Percentiles rank a stretch among this genome's conserved stretches.
These are phyloP conservation scores for Quercus robur DNA, from an alignment of 306 rosid genomes.

Conservation along the genomic window DNA sequence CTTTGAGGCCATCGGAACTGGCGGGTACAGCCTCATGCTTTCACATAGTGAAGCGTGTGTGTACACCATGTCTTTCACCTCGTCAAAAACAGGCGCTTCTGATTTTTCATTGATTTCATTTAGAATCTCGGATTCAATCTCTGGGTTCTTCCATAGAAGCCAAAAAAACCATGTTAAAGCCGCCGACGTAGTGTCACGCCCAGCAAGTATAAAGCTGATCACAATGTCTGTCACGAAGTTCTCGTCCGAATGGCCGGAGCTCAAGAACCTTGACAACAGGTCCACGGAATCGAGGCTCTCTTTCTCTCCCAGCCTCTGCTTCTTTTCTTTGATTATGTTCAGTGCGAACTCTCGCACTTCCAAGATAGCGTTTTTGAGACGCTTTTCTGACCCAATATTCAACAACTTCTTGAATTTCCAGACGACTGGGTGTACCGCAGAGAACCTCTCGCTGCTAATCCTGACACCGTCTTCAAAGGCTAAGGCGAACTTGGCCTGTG, in stretches of 20 bases:
- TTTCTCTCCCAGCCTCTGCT: constrained; percentile 27
- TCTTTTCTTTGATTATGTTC: constrained; percentile 39
- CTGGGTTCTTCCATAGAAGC: constrained; percentile 41
- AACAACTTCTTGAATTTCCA: too few species aligned
- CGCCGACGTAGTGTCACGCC: too few species aligned
- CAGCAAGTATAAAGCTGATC: constrained; percentile 15
- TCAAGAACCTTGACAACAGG: constrained; percentile 46
- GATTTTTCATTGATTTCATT: constrained; percentile 26
- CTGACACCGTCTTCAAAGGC: not conserved
- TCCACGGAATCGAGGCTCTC: constrained; percentile 29
- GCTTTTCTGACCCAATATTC: not conserved
- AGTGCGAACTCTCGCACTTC: constrained; percentile 51
- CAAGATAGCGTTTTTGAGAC: constrained; percentile 8
- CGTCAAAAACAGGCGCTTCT: constrained; percentile 21
- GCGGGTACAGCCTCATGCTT: constrained; percentile 73
- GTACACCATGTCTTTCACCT: constrained; percentile 55
- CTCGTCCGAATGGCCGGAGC: constrained; percentile 52
- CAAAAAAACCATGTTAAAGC: constrained; percentile 36
- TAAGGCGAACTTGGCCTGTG: constrained; percentile 33
- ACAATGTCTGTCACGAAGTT: constrained; percentile 44
- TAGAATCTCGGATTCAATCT: constrained; percentile 33
- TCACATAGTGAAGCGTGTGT: constrained; percentile 66
- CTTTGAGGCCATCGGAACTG: constrained; percentile 9
- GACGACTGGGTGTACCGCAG: too few species aligned
- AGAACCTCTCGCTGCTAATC: too few species aligned